phyloP scores from a whole-genome alignment of 2,329 filamentous ascomycete genomes.

The Penicillium sclerotiorum region DNA sequence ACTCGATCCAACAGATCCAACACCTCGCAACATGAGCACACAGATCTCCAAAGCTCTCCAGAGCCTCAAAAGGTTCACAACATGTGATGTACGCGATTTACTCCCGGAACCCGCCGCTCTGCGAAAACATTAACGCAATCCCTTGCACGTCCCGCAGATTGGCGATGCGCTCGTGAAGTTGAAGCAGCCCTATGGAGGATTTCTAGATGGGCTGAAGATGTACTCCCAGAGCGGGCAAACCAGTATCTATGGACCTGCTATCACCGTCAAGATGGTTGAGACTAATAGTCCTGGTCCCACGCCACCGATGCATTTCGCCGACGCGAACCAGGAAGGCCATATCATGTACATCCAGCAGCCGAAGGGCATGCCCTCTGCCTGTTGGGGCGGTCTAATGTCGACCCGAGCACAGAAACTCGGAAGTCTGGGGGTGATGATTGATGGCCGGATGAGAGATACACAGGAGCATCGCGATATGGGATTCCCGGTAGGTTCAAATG shows the following conservation, averaged over 20 bases:
- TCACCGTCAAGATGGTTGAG: conserved; percentile 21
- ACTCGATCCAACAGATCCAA: background rate
- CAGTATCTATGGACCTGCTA: conserved; percentile 16
- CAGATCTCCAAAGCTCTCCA: conserved; percentile 12
- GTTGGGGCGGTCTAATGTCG: conserved; percentile 20
- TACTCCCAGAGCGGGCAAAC: conserved; percentile 11
- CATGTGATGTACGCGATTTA: conserved; percentile 14
- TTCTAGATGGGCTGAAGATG: conserved; percentile 20
- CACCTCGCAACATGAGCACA: conserved; percentile 7
- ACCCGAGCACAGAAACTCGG: conserved; percentile 18
- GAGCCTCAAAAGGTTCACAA: conserved; percentile 16
- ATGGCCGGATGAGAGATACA: conserved; percentile 18
- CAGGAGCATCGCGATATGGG: conserved; percentile 18
- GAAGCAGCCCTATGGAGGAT: conserved; percentile 19
- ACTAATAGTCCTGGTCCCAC: conserved; percentile 16
- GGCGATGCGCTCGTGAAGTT: conserved; percentile 20
- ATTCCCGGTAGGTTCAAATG: conserved; percentile 13
- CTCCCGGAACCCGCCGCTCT: background rate
- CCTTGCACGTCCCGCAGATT: conserved; percentile 9
- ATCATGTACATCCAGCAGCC: conserved; percentile 23
- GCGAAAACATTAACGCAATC: background rate
- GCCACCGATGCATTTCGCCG: conserved; percentile 17
- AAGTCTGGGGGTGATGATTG: conserved; percentile 13
- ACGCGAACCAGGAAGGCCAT: conserved; percentile 18
- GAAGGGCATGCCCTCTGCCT: conserved; percentile 16